Percentiles rank a stretch among this genome's conserved stretches.
These are phyloP conservation scores for Xylariaceae sp. DNA, from an alignment of 2,329 filamentous ascomycete species.

Conservation along the genomic window DNA sequence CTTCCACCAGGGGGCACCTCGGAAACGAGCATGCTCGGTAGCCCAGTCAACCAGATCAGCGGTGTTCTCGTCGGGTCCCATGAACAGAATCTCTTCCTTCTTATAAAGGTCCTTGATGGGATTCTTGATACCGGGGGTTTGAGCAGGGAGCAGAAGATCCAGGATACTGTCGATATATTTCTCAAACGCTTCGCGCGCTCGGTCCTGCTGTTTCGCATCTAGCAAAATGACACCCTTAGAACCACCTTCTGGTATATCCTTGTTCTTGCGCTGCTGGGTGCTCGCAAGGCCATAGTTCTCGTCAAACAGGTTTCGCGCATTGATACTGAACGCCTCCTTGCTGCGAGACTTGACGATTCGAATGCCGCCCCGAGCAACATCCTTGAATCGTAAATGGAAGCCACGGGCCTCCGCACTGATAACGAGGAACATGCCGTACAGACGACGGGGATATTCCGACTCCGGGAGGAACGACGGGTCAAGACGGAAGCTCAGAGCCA, in stretches of 20 bases:
- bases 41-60: constrained; percentile 97
- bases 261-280: constrained; percentile 99
- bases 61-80: constrained; percentile 98
- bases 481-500: constrained; percentile 92
- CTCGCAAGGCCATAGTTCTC: constrained; percentile 98
- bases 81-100: constrained; percentile 94
- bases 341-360: constrained; percentile 98
- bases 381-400: constrained; percentile 95
- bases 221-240: constrained; percentile 97
- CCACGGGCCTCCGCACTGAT: constrained; percentile 95
- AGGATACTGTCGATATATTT: constrained; percentile 99
- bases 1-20: constrained; percentile 98
- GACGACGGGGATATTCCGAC: constrained; percentile 85
- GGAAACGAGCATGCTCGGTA: constrained; percentile 82
- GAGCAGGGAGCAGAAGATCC: constrained; percentile 83
- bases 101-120: constrained; percentile 93
- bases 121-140: constrained; percentile 96
- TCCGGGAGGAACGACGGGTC: constrained; percentile 83
- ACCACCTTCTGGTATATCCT: constrained; percentile 96
- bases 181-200: constrained; percentile 86
- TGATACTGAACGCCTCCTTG: constrained; percentile 93
- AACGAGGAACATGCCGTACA: constrained; percentile 98
- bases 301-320: constrained; percentile 92
- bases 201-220: constrained; percentile 90
- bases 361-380: constrained; percentile 94